Base-by-base conservation (phyloP, 305 asterid genomes). In the Fraxinus nigra region DNA sequence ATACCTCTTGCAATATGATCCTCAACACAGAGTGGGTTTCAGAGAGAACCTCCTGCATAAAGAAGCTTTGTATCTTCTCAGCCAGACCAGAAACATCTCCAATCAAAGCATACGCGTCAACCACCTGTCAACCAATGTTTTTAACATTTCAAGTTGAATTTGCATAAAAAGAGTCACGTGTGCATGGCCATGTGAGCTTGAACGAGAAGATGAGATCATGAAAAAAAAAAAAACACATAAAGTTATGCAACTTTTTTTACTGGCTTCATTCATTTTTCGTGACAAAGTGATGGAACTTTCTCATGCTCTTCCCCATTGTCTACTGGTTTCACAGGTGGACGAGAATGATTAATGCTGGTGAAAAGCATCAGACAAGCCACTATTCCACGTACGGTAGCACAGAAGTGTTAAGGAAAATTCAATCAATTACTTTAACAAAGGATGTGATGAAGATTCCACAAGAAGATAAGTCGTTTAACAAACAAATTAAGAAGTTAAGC, bases 11-110 rank as follows among this genome's bases (percentile, higher is more conserved):
- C 90, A 95, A 86, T 80, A 89, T 84, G 79, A 88, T 82, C 97
- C 93, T 94, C 92, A 97, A 82, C 38, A 93, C 96, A 46, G 93
- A 88, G 83, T 97, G 98, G 82, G 98, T 93, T 85, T 92, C 97
- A 74, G 98, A 91, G 83, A 97, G 92, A 90, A 95, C 95, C 90
- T 97, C 99, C 90, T 97, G 99, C 98, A 97, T 97, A 83, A 95
- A 97, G 89, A 93, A 92, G 91, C 98, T 97, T 79, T 97, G 98
- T 75, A 97, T 89, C 86, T 97, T 97, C 84, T 97, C 99, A 84
- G 97, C 99, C 85, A 97, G 94, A 80, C 97, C 97, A 85, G 98
- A 88, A 80, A 95, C 98, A 90, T 97, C 99, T 83, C 95, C 99
- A 84, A 97, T 93, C 77, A 97, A 89, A 65, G 98, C 98, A 91